Evolutionary conservation across 192 early-diverging fungal species (phyloP), one percentile per base, ranked within the genome.

Genomic region (Pilobolus umbonatus): DNA sequence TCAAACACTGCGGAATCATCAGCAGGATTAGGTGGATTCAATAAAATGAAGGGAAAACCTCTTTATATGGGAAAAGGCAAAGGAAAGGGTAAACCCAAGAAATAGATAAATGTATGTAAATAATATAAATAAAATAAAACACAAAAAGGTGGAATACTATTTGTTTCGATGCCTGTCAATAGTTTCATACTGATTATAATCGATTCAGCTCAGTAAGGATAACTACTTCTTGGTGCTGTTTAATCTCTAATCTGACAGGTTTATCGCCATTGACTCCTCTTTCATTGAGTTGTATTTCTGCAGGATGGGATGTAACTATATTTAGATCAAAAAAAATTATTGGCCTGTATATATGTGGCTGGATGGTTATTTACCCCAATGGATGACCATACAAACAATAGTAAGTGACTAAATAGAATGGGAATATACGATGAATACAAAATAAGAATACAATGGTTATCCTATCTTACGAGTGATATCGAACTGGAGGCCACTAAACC

Each of bases 1-100:
- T 75, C 72, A 38, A 97, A 97, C 67, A 89, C 88, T 8, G 74
- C 82, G 6, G 88, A 91, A 19, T 84, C 80, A 56, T 75, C 85
- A 12, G 83, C 75, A 26, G 92, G 92, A 68, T 68, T 96, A 39
- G 71, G 72, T 31, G 82, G 78, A 24, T 59, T 25, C 34, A 59
- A 59, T 25, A 59, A 59, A 34, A 59, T 59, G 57, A 59, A 53
- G 34, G 51, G 51, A 11, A 53, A 53, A 34, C 51, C 51, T 21
- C 34, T 53, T 19, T 53, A 53, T 34, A 53, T 36, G 51, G 34
- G 30, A 14, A 53, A 53, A 34, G 31, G 34, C 14, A 53, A 53
- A 34, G 31, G n/a, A n/a, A 30, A 15, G 4, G 47, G 19, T 30
- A 24, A n/a, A 12, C 15, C n/a, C n/a, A 49, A 49, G 29, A 26